Evolutionary conservation across 2,329 filamentous ascomycete species (phyloP).

Genomic region (Rachicladosporium sp.): DNA sequence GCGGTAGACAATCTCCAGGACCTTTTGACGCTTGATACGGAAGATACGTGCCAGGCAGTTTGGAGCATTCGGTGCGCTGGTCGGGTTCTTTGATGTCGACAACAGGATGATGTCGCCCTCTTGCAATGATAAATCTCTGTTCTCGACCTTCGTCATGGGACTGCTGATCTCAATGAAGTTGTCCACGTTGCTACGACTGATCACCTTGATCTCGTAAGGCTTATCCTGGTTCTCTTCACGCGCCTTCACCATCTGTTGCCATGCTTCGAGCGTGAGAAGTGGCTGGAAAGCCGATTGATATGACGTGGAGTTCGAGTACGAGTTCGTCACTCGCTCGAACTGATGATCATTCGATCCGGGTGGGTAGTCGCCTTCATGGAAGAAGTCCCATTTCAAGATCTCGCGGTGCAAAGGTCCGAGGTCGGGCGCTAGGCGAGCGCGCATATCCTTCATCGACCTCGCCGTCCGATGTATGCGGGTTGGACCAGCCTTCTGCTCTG

Average conservation of each 20-base stretch:
- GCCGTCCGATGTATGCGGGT: constrained; percentile 73
- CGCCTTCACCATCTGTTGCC: constrained; percentile 82
- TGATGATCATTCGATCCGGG: constrained; percentile 56
- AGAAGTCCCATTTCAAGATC: constrained; percentile 90
- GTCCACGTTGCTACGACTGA: constrained; percentile 81
- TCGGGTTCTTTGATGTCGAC: constrained; percentile 59
- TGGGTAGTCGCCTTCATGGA: constrained; percentile 75
- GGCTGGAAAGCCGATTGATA: constrained; percentile 89
- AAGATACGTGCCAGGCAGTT: constrained; percentile 82
- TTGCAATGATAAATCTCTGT: constrained; percentile 58
- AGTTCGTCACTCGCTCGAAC: constrained; percentile 64
- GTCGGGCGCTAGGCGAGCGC: constrained; percentile 79
- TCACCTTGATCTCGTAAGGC: constrained; percentile 75
- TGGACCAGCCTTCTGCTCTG: constrained; percentile 51
- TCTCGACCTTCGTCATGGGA: constrained; percentile 57
- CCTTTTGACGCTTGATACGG: constrained; percentile 68
- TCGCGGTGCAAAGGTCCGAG: constrained; percentile 73
- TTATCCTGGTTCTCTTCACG: constrained; percentile 76
- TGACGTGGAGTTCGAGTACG: constrained; percentile 60
- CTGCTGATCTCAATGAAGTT: constrained; percentile 86
- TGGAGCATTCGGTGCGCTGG: constrained; percentile 51
- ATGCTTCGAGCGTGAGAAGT: constrained; percentile 81
- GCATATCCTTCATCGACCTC: constrained; percentile 83
- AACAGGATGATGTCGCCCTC: constrained; percentile 86
- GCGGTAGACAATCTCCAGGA: constrained; percentile 73